Evolutionary conservation across 129 eudicot genomes (phyloP).

Genomic region (Kitagawia praeruptora): DNA sequence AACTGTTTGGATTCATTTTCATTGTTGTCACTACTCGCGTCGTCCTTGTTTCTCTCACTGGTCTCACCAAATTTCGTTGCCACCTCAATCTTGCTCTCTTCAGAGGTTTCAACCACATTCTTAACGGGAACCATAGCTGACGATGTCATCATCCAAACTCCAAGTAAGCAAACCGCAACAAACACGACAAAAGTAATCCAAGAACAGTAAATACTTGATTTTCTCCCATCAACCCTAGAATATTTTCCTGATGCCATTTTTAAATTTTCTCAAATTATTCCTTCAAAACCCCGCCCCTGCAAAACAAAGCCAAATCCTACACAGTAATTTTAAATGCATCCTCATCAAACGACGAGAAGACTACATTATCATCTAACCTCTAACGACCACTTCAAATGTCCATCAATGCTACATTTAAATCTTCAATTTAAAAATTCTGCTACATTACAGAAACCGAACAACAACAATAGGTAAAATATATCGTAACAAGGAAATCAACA

Average conservation of each 20-base stretch:
- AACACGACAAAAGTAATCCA: conserved; percentile 76
- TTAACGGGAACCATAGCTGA: conserved; percentile 72
- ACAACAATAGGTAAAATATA: too few species aligned
- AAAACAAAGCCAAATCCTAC: not conserved
- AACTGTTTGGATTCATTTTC: conserved; percentile 61
- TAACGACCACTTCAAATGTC: not conserved
- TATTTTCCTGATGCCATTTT: conserved; percentile 74
- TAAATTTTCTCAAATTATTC: not conserved
- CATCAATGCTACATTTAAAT: too few species aligned
- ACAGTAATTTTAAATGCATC: not conserved
- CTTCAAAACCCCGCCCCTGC: not conserved
- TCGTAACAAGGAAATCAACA: not conserved
- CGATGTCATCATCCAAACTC: conserved; percentile 98
- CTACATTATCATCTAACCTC: too few species aligned
- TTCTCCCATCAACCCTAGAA: conserved; percentile 72
- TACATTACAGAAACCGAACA: too few species aligned
- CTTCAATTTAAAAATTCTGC: too few species aligned
- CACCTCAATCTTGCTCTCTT: conserved; percentile 42
- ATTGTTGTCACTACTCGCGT: not conserved
- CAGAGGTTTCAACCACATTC: conserved; percentile 37
- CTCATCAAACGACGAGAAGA: not conserved
- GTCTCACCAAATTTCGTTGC: conserved; percentile 19
- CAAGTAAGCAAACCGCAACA: conserved; percentile 79
- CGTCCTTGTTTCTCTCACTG: conserved; percentile 11
- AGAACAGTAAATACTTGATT: conserved; percentile 64